A percentile compares a stretch with the other conserved stretches of the same genome.
Evolutionary conservation across 371 early-diverging fungal species (phyloP).

Genomic region (Mucor circinelloides): DNA sequence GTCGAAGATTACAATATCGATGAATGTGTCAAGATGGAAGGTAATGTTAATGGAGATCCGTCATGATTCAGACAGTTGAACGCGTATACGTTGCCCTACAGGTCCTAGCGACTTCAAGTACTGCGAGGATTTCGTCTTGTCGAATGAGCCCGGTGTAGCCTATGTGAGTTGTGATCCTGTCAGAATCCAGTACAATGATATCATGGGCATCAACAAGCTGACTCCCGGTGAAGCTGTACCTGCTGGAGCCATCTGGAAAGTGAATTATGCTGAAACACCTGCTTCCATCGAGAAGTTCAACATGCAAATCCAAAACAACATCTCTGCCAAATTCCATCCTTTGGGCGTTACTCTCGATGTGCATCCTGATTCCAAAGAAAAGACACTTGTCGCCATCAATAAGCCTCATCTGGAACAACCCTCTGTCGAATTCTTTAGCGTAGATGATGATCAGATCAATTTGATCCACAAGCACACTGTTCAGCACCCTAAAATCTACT

Average conservation of each 20-base stretch:
- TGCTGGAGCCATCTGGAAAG: conserved; percentile 34
- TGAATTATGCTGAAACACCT: conserved; percentile 30
- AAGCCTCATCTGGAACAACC: conserved; percentile 10
- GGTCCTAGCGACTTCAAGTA: conserved; percentile 29
- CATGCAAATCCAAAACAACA: neutral
- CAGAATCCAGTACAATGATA: conserved; percentile 25
- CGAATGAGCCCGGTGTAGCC: conserved; percentile 27
- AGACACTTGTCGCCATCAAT: conserved; percentile 26
- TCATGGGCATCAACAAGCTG: conserved; percentile 27
- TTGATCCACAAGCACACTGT: conserved; percentile 30
- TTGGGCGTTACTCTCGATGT: conserved; percentile 28
- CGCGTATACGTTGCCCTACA: neutral
- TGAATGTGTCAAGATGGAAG: conserved; percentile 21
- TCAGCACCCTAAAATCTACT: conserved; percentile 22
- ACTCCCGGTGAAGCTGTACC: conserved; percentile 3
- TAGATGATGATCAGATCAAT: neutral
- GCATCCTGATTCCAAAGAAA: conserved; percentile 6
- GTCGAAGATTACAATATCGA: conserved; percentile 16
- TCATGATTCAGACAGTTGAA: neutral
- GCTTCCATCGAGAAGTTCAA: conserved; percentile 18
- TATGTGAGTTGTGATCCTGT: conserved; percentile 41
- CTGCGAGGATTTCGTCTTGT: conserved; percentile 39
- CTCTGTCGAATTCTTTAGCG: conserved; percentile 29
- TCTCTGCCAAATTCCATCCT: conserved; percentile 22
- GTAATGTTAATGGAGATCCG: neutral